Percentiles rank a stretch among this genome's conserved stretches.
Conservation (phyloP, 2,329 filamentous ascomycete genomes). For the Westerdykella aurantiaca region DNA sequence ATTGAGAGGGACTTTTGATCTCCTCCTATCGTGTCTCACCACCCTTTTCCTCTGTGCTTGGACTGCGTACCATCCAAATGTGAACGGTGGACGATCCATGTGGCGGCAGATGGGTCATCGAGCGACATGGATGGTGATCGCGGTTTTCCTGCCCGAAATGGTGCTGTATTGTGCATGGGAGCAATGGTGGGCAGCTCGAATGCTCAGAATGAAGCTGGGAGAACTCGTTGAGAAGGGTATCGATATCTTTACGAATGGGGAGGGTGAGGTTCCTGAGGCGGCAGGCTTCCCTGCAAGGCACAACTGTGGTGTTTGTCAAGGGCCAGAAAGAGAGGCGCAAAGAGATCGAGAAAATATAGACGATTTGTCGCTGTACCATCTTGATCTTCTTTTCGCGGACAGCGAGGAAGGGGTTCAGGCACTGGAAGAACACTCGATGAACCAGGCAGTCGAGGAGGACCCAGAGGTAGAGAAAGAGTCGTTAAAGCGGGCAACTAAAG, state of each 20-base stretch:
- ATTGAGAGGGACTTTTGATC: constrained; percentile 16
- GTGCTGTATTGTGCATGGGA: constrained; percentile 20
- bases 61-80: constrained; percentile 24
- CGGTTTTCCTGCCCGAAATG: constrained; percentile 16
- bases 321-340: too few relatives aligned
- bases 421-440: background rate
- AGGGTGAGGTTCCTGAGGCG: too few relatives aligned
- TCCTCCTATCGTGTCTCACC: constrained; percentile 17
- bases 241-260: too few relatives aligned
- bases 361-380: too few relatives aligned
- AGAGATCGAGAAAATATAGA: too few relatives aligned
- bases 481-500: background rate
- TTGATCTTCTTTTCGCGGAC: too few relatives aligned
- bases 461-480: background rate
- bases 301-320: background rate
- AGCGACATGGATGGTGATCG: constrained; percentile 15
- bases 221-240: constrained; percentile 1
- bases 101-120: constrained; percentile 4
- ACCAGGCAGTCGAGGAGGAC: background rate
- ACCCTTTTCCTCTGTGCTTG: constrained; percentile 22
- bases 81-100: constrained; percentile 1
- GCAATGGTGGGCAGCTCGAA: constrained; percentile 13
- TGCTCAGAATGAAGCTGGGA: constrained; percentile 6
- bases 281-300: background rate
- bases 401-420: too few relatives aligned